Evolutionary conservation across 2,329 filamentous ascomycete genomes (phyloP), one percentile per base, ranked within the genome.

Genomic region (Trichoderma gracile): DNA sequence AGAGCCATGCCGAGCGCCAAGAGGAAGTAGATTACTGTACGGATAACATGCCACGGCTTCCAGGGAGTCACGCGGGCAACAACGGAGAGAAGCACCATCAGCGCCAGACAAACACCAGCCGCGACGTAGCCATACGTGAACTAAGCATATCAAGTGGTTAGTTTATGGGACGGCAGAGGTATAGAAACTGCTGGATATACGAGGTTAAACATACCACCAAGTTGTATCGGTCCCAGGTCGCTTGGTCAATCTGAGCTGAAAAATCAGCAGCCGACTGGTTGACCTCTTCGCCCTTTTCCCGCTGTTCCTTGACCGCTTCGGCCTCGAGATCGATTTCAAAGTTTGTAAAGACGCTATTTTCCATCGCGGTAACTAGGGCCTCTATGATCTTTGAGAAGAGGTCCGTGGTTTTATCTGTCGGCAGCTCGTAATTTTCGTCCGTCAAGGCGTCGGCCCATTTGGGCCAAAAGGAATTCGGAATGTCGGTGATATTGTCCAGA

Each of bases 81-180:
- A 45, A 75, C 60, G 45, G 73, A 69, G 8, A 78, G 71, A 6
- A 72, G 5, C 1, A 70, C 68, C 71, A 78, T 73, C 15, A 78
- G 65, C 23, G 74, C 67, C 25, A 78, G 68, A 23, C 73, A 72
- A 56, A 69, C 55, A 0, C 75, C 76, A 3, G 72, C 72, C 14
- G 73, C 69, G 33, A 78, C 67, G 56, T 76, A 78, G 7, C 71
- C 73, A 54, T 74, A 77, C 19, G 72, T 69, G 62, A 78, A 78
- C 75, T 77, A 17, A 3, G 25, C 17, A 45, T 21, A 19, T 14
- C 33, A 47, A 52, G 15, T 17, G 21, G 33, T 56, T 42, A 55
- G 52, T 21, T 5, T n/a, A 15, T 4, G 25, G 1, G 6, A 15
- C 19, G 2, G 6, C 5, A 8, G 25, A 38, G 12, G 25, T 30